Base-by-base conservation (phyloP, 2,329 filamentous ascomycete species). In the Aspergillus fumigatus region DNA sequence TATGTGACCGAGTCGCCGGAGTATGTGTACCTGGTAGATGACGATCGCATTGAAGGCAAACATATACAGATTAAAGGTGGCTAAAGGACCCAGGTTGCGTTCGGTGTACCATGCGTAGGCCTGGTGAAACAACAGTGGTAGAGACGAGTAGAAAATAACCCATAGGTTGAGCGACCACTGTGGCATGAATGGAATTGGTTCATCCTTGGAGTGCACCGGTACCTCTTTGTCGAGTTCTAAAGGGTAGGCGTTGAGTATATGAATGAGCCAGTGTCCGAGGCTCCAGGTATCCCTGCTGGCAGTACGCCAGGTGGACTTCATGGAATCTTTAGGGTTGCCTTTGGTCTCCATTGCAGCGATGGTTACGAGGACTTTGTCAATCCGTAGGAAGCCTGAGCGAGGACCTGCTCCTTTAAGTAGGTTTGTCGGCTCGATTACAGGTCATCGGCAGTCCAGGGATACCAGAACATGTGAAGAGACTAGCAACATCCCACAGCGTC, bases 281-380 rank as follows among this genome's bases (percentile, higher is more conserved):
- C 62, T 69, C 74, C 74, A 77, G 3, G 63, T 38, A 19, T 57
- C 57, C 25, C 56, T 63, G 57, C 70, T 67, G 23, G 53, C 56
- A 5, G 40, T 45, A 4, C 69, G 68, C 74, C 74, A 77, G 7
- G 74, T 76, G 4, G 74, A 74, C 65, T 75, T 75, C 67, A 77
- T 76, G 9, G 73, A 75, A 61, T 76, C 73, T 50, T 69, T 71
- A 2, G 66, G 64, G 19, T 62, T 64, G 5, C 43, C 43, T 26
- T 47, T 47, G 32, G 32, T 38, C 21, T 47, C 43, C 43, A 47
- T 47, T 10, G 11, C 14, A 5, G 21, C 10, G 43, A 23, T 47
- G 23, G 43, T 26, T 45, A 5, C 8, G 4, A 10, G 19, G 1
- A 8, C 40, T 43, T 21, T 21, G 40, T 11, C 2, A 19, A 19